Conservation (phyloP, 345 rosid species). For the Lepidium aucheri region DNA sequence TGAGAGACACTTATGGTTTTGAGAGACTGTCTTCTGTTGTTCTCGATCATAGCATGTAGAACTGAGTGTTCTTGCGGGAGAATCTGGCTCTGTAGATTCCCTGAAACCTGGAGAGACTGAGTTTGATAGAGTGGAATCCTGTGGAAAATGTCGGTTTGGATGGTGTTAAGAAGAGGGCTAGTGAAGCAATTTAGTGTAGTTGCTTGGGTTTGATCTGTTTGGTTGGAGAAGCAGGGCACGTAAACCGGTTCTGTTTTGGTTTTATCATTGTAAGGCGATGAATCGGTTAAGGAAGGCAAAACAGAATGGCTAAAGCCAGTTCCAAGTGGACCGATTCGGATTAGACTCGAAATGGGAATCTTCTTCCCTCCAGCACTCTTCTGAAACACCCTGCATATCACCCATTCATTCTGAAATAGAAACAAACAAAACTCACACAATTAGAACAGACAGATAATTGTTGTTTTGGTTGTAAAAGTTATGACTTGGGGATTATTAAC, state of each 20-base stretch:
- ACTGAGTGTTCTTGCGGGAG: conserved; percentile 42
- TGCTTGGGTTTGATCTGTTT: conserved; percentile 30
- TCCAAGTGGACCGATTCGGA: conserved; percentile 33
- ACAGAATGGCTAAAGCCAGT: conserved; percentile 40
- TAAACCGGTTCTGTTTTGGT: conserved; percentile 39
- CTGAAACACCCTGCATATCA: conserved; percentile 80
- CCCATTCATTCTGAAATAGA: conserved; percentile 80
- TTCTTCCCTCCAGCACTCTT: conserved; percentile 73
- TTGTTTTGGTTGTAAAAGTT: not conserved
- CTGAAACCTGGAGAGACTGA: conserved; percentile 22
- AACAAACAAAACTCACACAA: not conserved
- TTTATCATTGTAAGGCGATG: conserved; percentile 37
- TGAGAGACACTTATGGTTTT: conserved; percentile 57
- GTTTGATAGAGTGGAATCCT: conserved; percentile 28
- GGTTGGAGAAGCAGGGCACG: conserved; percentile 99
- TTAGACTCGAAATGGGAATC: conserved; percentile 51
- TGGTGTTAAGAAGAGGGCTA: conserved; percentile 28
- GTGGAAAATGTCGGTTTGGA: conserved; percentile 31
- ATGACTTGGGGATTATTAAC: conserved; percentile 18
- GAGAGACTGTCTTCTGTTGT: conserved; percentile 33
- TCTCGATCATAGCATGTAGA: conserved; percentile 44
- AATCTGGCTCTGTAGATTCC: conserved; percentile 31
- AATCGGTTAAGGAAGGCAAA: conserved; percentile 66
- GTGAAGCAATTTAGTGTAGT: conserved; percentile 29
- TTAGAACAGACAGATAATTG: not conserved